Conservation (phyloP, 306 rosid genomes). For the Calophaca sinica region DNA sequence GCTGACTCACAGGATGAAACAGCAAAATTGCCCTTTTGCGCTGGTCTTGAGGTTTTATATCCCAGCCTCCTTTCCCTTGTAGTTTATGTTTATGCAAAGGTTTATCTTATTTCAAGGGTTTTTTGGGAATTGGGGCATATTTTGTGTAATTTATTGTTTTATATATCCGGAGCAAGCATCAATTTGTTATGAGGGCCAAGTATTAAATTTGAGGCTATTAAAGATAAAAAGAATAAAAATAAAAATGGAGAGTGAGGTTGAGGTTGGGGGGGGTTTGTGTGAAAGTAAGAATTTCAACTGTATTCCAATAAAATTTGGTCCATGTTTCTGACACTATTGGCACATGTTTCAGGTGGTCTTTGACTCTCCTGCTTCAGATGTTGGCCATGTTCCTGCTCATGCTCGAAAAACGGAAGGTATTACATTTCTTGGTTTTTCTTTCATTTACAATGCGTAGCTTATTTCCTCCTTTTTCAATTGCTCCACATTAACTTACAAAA, state of each 20-base stretch:
- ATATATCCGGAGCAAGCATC: not conserved
- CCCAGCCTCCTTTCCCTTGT: constrained; percentile 24
- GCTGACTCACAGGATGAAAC: constrained; percentile 62
- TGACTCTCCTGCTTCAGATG: constrained; percentile 53
- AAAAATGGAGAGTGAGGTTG: not conserved
- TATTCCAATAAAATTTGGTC: not conserved
- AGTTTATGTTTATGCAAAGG: constrained; percentile 1
- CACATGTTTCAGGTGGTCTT: constrained; percentile 63
- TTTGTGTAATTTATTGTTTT: constrained; percentile 12
- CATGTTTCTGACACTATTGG: constrained; percentile 35
- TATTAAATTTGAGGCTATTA: constrained; percentile 6
- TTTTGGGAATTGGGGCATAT: constrained; percentile 1
- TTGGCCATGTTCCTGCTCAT: constrained; percentile 49
- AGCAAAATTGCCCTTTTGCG: constrained; percentile 81
- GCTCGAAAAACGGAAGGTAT: constrained; percentile 51
- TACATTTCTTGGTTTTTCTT: constrained; percentile 30
- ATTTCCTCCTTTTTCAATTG: constrained; percentile 29
- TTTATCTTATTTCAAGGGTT: constrained; percentile 18
- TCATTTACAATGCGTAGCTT: not conserved
- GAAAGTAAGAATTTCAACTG: not conserved
- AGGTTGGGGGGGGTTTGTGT: too few relatives aligned
- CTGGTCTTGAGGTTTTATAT: constrained; percentile 82
- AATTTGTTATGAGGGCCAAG: constrained; percentile 19
- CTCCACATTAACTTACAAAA: constrained; percentile 14
- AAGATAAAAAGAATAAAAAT: not conserved